Percentiles rank a stretch among this genome's conserved stretches.
Conservation (phyloP, 140 eudicot species). For the Bidens hawaiensis region DNA sequence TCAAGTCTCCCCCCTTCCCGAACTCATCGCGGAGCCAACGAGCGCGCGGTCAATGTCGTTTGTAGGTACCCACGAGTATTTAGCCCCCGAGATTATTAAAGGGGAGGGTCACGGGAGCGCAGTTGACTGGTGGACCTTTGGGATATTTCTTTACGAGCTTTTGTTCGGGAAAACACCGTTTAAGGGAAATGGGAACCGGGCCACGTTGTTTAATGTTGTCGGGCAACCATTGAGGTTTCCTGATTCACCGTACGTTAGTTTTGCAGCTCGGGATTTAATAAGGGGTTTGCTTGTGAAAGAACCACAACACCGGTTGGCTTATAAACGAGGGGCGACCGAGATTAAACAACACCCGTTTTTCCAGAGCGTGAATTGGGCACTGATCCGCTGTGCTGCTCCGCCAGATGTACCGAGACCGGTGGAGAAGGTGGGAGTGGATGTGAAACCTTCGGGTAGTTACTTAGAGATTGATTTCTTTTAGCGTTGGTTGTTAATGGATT, state of each 20-base stretch:
- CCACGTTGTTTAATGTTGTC: conserved; percentile 83
- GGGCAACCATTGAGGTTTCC: conserved; percentile 92
- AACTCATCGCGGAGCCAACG: conserved; percentile 91
- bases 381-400: conserved; percentile 68
- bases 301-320: conserved; percentile 63
- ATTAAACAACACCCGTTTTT: conserved; percentile 78
- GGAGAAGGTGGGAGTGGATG: conserved; percentile 44
- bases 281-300: conserved; percentile 68
- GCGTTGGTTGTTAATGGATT: conserved; percentile 1
- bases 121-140: conserved; percentile 98
- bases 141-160: conserved; percentile 83
- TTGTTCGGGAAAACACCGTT: conserved; percentile 84
- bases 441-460: conserved; percentile 79
- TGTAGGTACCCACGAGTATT: conserved; percentile 93
- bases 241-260: conserved; percentile 66
- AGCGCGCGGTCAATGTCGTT: conserved; percentile 96
- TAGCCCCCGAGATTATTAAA: conserved; percentile 94
- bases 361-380: conserved; percentile 77
- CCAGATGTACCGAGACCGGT: conserved; percentile 51
- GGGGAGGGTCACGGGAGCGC: conserved; percentile 98
- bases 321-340: conserved; percentile 71
- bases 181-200: conserved; percentile 81
- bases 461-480: conserved; percentile 90
- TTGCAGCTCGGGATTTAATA: conserved; percentile 70
- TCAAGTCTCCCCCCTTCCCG: conserved; percentile 72